Base-by-base conservation (phyloP, 805 yeast species). In the Spathaspora boniae region DNA sequence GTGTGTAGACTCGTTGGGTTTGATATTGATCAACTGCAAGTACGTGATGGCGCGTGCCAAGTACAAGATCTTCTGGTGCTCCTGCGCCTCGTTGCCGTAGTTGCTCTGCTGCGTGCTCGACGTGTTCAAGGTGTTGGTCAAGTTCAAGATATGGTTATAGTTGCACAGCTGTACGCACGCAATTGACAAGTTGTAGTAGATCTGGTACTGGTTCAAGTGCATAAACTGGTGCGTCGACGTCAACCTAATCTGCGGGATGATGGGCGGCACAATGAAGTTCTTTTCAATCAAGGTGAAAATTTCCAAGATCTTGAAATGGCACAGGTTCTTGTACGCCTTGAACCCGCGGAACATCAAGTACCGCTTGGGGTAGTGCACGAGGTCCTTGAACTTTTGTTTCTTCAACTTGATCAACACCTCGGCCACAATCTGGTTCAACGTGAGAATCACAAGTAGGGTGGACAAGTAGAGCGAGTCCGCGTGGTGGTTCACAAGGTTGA, bases 401-500 rank as follows among this genome's bases (percentile, higher is more conserved):
- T 54, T 55, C n/a, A 58, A 42, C 34, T 57, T 56, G 31, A 56
- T 52, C 25, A 59, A 42, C 33, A 54, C 50, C 40, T 60, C 68
- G 4, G 58, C 45, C 8, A 58, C 48, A 19, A 59, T 37, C 33
- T 58, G 43, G 41, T 49, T 46, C 18, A 58, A 37, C 5, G 63
- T 54, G 15, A 60, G 38, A 2, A 60, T 51, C 5, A 56, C 41
- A 18, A 54, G 41, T 9, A 57, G 33, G 11, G 49, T 51, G 15
- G 64, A 57, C 15, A 60, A 46, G 29, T 40, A 54, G 7, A 51
- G 36, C 9, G 62, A 52, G 34, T 61, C 65, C 28, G 45, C 44
- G 21, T 58, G 58, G 29, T 46, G 46, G 6, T 45, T 33, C 17
- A 51, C 41, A 23, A 48, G 37, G 33, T 50, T 50, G 22, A 54